A percentile compares a stretch with the other conserved stretches of the same genome.
These are phyloP conservation scores for Pyricularia pennisetigena DNA, from an alignment of 2,329 filamentous ascomycete genomes.

Conservation along the genomic window DNA sequence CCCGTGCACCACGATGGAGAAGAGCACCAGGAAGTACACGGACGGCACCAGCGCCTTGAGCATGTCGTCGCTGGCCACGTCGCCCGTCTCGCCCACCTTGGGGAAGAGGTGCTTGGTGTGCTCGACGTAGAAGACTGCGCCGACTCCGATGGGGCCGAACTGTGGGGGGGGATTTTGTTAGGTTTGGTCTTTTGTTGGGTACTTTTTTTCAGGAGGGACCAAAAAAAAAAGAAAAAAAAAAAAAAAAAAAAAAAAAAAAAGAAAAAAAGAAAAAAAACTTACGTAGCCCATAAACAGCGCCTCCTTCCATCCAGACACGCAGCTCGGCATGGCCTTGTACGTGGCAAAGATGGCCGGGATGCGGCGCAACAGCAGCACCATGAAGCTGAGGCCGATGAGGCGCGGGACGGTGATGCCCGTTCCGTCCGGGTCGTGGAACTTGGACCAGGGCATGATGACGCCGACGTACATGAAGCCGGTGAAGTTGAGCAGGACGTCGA, in stretches of 20 bases:
- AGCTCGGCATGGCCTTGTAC: slow-evolving; percentile 75
- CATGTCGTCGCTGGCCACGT: slow-evolving; percentile 21
- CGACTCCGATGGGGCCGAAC: slow-evolving; percentile 88
- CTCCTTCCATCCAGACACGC: slow-evolving; percentile 51
- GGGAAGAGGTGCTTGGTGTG: slow-evolving; percentile 33
- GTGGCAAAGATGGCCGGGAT: slow-evolving; percentile 66
- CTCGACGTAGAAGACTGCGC: slow-evolving; percentile 86
- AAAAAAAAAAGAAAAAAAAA: no score
- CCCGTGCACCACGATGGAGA: slow-evolving; percentile 35
- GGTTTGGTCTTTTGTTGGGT: not conserved
- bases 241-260: no score
- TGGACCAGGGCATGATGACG: slow-evolving; percentile 70
- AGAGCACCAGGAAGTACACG: slow-evolving; percentile 29
- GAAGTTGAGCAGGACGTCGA: slow-evolving; percentile 90
- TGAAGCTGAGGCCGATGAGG: slow-evolving; percentile 61
- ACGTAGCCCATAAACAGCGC: slow-evolving; percentile 76
- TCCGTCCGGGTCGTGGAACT: slow-evolving; percentile 52
- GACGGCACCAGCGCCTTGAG: slow-evolving; percentile 26
- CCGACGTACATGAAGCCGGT: slow-evolving; percentile 91
- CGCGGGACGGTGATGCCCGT: slow-evolving; percentile 65
- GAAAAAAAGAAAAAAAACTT: not conserved
- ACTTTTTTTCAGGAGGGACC: no score
- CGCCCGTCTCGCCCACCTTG: slow-evolving; percentile 20
- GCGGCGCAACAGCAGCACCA: slow-evolving; percentile 69
- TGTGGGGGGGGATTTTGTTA: not conserved